These are phyloP conservation scores for Neltuma alba DNA, from an alignment of 306 rosid species.

Conservation along the genomic window DNA sequence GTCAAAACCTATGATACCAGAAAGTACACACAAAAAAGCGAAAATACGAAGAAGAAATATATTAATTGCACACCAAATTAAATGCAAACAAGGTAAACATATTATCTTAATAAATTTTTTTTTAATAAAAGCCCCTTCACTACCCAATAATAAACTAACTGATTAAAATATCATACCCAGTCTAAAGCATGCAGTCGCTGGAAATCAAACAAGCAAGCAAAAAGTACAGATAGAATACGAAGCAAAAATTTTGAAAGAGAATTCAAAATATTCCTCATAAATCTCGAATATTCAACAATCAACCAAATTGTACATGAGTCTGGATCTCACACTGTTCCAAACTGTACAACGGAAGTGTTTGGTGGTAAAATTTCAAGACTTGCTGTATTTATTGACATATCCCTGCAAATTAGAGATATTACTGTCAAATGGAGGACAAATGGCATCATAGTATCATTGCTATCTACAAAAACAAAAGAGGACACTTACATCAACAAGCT, in stretches of 20 bases:
- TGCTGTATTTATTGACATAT: constrained; percentile 84
- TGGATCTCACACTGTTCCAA: constrained; percentile 43
- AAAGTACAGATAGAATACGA: constrained; percentile 24
- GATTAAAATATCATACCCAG: constrained; percentile 17
- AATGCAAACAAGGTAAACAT: background rate
- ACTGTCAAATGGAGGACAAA: constrained; percentile 45
- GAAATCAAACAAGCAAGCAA: constrained; percentile 34
- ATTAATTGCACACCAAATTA: background rate
- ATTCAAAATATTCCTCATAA: constrained; percentile 35
- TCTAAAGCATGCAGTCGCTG: constrained; percentile 37
- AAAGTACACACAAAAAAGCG: background rate
- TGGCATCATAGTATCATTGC: constrained; percentile 29
- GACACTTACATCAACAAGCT: constrained; percentile 81
- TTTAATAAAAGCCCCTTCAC: background rate
- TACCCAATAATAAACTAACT: background rate
- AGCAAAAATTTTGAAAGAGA: constrained; percentile 35
- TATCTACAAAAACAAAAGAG: constrained; percentile 29
- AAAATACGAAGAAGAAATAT: background rate
- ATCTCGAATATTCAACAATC: constrained; percentile 43
- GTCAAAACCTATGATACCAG: background rate
- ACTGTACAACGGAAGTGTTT: constrained; percentile 56
- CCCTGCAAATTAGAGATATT: constrained; percentile 76
- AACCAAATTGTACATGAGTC: constrained; percentile 42
- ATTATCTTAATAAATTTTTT: background rate
- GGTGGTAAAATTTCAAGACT: constrained; percentile 60